A percentile compares a stretch with the other conserved stretches of the same genome.
Evolutionary conservation across 2,329 filamentous ascomycete genomes (phyloP).

Genomic region (Verticillium klebahnii): DNA sequence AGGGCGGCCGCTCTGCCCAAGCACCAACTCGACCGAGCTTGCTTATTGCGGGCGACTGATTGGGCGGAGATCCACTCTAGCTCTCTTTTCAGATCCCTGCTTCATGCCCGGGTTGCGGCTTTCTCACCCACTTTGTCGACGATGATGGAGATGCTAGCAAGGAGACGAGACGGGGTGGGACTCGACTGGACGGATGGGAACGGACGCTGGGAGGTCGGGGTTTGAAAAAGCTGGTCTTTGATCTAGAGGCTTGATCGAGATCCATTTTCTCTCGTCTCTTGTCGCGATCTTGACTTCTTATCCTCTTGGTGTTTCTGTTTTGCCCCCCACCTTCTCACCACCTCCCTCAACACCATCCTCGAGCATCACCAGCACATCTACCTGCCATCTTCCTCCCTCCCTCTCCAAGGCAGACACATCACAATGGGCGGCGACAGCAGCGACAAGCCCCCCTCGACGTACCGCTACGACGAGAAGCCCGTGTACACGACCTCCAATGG

Average conservation of each 20-base stretch:
- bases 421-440: conserved; percentile 33
- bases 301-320: neutral
- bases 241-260: neutral
- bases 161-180: neutral
- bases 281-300: neutral
- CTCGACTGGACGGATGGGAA: neutral
- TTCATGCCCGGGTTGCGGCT: neutral
- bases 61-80: neutral
- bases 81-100: neutral
- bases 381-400: neutral
- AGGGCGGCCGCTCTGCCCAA: neutral
- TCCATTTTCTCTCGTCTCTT: neutral
- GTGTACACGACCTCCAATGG: conserved; percentile 58
- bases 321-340: neutral
- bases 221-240: neutral
- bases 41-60: neutral
- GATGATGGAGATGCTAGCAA: neutral
- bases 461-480: conserved; percentile 53
- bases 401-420: neutral
- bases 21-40: neutral
- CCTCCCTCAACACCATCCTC: neutral
- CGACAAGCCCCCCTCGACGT: conserved; percentile 37
- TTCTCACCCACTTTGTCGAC: neutral
- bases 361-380: neutral
- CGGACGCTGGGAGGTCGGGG: neutral